Base-by-base conservation (phyloP, 1,139 yeast species). In the Blastobotrys proliferans region DNA sequence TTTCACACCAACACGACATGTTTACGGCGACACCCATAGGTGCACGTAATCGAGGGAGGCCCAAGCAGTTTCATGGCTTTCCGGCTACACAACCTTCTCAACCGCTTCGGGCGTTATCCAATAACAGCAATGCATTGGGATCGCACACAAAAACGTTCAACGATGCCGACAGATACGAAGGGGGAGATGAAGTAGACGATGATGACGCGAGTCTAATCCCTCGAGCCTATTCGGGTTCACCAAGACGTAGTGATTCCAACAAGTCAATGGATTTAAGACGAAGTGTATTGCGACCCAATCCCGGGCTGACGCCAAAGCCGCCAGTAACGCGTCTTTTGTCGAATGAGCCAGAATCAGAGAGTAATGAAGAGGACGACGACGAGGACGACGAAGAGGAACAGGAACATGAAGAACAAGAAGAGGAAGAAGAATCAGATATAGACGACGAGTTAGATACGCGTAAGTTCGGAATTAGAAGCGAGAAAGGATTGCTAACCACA, bases 51-150 rank as follows among this genome's bases (percentile, higher is more conserved):
- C 31, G 45, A 11, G 41, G 35, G n/a, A 25, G 40, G 4, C 43
- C 39, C 16, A 26, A 22, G 35, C 34, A 16, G 22, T 18, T 33
- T 28, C 38, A 41, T 17, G 48, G 49, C 6, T 38, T 44, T 14
- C 49, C 47, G 5, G 38, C 45, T 33, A 41, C 38, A 29, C 41
- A 40, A 30, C 49, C 49, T 17, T 41, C 49, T 8, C 48, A 44
- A 32, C 49, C 47, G 26, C 25, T 43, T 26, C 30, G 41, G 13
- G 17, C 28, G 28, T 22, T 19, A 29, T 17, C 35, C 11, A 14
- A 19, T 22, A 35, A 29, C 33, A 4, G 27, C 8, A 35, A 16
- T 3, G 13, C 5, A 22, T 9, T 8, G 6, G 11, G 26, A 24
- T 24, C 10, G 26, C 26, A 24, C 26, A 24, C n/a, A 24, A 24